A percentile compares a stretch with the other conserved stretches of the same genome.
phyloP scores from a whole-genome alignment of 129 eudicot species.

The Lactuca saligna region DNA sequence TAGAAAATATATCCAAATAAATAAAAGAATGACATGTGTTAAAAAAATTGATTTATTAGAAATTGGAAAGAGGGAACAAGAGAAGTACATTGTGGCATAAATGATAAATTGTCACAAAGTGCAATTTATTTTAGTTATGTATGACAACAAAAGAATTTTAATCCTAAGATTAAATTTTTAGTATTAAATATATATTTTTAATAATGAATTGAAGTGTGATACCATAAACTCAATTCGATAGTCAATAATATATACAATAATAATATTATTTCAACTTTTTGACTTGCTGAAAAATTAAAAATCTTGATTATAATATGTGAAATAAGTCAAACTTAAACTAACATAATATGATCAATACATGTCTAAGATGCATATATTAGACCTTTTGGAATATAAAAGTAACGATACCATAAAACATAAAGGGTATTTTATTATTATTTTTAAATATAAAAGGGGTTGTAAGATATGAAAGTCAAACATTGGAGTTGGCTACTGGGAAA shows the following conservation, averaged over 20 bases:
- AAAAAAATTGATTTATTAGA: no score
- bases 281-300: not conserved
- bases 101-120: no score
- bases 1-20: no score
- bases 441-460: not conserved
- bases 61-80: not conserved
- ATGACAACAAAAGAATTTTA: not conserved
- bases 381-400: not conserved
- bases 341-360: not conserved
- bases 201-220: not conserved
- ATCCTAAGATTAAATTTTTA: no score
- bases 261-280: not conserved
- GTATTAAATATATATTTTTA: not conserved
- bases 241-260: not conserved
- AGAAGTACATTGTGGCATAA: not conserved
- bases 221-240: not conserved
- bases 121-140: not conserved
- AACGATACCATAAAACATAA: not conserved
- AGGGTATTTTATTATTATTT: not conserved
- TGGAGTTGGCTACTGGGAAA: slow-evolving; percentile 4
- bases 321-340: not conserved
- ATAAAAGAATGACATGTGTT: no score
- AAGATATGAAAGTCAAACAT: slow-evolving; percentile 7
- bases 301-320: not conserved
- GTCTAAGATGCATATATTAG: not conserved